Conservation (phyloP, 345 rosid species). For the Salix brachista region DNA sequence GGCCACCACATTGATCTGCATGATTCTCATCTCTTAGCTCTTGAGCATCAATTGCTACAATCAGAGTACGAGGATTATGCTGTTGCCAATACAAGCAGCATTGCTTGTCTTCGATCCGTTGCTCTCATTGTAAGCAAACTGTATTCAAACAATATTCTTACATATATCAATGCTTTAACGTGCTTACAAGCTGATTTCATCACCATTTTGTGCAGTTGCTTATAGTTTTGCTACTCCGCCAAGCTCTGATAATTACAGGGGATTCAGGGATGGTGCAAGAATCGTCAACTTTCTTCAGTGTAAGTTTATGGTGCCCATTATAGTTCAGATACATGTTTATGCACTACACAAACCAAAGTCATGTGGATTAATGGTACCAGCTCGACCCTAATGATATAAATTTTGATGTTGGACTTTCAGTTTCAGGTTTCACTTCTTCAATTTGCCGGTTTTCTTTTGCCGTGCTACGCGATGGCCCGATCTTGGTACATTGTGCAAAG, state of each 20-base stretch:
- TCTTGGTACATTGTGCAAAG: conserved; percentile 49
- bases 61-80: conserved; percentile 58
- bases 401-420: conserved; percentile 19
- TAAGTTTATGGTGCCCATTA: conserved; percentile 18
- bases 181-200: conserved; percentile 6
- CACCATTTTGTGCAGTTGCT: conserved; percentile 39
- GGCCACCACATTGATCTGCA: conserved; percentile 44
- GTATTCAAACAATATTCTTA: not conserved
- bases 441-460: conserved; percentile 55
- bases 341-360: not conserved
- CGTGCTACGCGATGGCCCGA: conserved; percentile 55
- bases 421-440: conserved; percentile 64
- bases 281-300: conserved; percentile 40
- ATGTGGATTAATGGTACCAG: not conserved
- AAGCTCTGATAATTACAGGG: conserved; percentile 43
- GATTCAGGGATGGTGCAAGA: conserved; percentile 43
- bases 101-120: conserved; percentile 55
- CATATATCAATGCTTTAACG: not conserved
- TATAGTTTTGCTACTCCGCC: conserved; percentile 49
- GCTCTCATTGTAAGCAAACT: conserved; percentile 44
- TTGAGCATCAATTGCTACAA: conserved; percentile 47
- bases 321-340: not conserved
- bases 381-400: not conserved
- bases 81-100: conserved; percentile 44
- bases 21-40: conserved; percentile 53